Evolutionary conservation across 371 early-diverging fungal species (phyloP).

Genomic region (Saksenaea oblongispora): DNA sequence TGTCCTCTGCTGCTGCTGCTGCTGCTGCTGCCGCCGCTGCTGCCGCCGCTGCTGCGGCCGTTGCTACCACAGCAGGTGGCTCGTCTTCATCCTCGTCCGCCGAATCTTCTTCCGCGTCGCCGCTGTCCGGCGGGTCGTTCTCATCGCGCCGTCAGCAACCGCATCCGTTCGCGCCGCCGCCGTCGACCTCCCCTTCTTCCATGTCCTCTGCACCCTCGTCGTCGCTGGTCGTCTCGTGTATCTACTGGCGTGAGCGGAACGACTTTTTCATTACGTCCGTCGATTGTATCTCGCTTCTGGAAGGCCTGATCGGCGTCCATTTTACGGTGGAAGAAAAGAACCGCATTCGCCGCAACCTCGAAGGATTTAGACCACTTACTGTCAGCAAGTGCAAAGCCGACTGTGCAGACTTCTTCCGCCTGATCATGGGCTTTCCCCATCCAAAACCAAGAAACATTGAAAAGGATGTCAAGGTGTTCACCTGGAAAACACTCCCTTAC

Average conservation of each 20-base stretch:
- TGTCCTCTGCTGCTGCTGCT: slow-evolving; percentile 17
- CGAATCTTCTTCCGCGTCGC: neutral
- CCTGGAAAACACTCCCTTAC: slow-evolving; percentile 67
- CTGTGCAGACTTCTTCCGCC: slow-evolving; percentile 74
- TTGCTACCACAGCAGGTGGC: neutral
- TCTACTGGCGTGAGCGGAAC: slow-evolving; percentile 77
- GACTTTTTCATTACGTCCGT: slow-evolving; percentile 82
- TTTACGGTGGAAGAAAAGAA: slow-evolving; percentile 87
- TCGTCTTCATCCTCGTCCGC: neutral
- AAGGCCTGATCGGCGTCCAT: slow-evolving; percentile 71
- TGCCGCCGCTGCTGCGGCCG: slow-evolving; percentile 16
- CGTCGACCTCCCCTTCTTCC: slow-evolving; percentile 1
- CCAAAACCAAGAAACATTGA: slow-evolving; percentile 87
- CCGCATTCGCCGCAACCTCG: slow-evolving; percentile 81
- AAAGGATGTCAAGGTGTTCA: slow-evolving; percentile 85
- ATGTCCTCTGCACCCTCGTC: neutral
- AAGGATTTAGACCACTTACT: slow-evolving; percentile 80
- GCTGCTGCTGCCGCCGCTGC: slow-evolving; percentile 18
- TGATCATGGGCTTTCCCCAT: slow-evolving; percentile 82
- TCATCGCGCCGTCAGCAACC: neutral
- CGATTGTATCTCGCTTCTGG: slow-evolving; percentile 78
- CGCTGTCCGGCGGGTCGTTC: neutral
- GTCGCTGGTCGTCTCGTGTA: slow-evolving; percentile 73
- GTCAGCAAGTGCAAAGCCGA: slow-evolving; percentile 77
- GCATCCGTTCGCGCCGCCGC: neutral